These are phyloP conservation scores for Wickerhamomyces chaumierensis DNA, from an alignment of 805 yeast species.

Conservation along the genomic window DNA sequence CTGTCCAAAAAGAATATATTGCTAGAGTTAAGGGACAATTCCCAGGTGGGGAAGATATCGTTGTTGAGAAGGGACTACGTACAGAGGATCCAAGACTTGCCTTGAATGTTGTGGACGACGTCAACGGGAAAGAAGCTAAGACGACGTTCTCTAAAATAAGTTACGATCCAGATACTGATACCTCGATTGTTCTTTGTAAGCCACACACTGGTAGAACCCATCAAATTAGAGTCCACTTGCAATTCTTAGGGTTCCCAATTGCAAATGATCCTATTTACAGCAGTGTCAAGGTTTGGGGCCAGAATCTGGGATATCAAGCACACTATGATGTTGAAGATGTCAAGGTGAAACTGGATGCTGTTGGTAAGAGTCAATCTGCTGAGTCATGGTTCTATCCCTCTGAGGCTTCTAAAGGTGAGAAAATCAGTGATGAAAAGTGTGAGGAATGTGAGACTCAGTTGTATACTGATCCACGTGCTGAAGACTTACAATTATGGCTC, in stretches of 20 bases:
- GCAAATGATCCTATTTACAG: constrained; percentile 85
- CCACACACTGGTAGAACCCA: constrained; percentile 94
- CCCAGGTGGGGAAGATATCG: constrained; percentile 41
- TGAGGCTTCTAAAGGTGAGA: constrained; percentile 57
- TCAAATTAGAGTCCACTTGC: constrained; percentile 89
- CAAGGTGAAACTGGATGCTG: constrained; percentile 36
- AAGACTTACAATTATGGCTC: constrained; percentile 13
- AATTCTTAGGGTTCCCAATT: constrained; percentile 76
- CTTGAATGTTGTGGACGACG: constrained; percentile 18
- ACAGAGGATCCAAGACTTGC: constrained; percentile 66
- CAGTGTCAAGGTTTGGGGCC: constrained; percentile 73
- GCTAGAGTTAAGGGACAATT: constrained; percentile 85
- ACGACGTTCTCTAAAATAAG: constrained; percentile 42
- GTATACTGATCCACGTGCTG: constrained; percentile 7
- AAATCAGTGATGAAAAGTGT: constrained; percentile 7
- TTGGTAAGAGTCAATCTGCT: constrained; percentile 64
- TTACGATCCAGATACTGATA: constrained; percentile 19
- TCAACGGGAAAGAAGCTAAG: constrained; percentile 48
- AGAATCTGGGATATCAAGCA: constrained; percentile 51
- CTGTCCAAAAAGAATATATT: constrained; percentile 68
- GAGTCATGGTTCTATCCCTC: constrained; percentile 55
- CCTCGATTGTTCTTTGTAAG: constrained; percentile 56
- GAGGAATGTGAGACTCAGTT: constrained; percentile 10
- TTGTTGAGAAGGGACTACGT: constrained; percentile 54
- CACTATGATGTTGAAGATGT: constrained; percentile 38